Evolutionary conservation across 192 early-diverging fungal species (phyloP), one percentile per base, ranked within the genome.

Genomic region (Polychytrium aggregatum): DNA sequence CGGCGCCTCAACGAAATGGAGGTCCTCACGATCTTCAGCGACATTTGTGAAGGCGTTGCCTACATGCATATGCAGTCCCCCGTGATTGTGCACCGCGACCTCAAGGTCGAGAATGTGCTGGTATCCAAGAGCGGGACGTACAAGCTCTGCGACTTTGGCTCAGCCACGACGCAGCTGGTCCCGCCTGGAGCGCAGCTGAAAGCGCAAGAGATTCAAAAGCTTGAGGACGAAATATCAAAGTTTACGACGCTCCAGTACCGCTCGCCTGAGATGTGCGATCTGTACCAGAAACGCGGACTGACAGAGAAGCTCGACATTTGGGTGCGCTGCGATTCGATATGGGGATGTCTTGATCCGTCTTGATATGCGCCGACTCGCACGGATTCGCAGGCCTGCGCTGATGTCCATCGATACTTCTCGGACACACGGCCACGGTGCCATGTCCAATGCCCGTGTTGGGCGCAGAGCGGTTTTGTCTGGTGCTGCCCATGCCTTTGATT

Each of bases 61-160:
- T 84, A 87, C 59, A 74, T 97, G 75, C 94, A 97, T 63, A 92
- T 85, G 57, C 75, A 68, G 44, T 59, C 63, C 18, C 84, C 81
- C 24, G 83, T 90, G 13, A 72, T 94, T 24, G 66, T 94, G 18
- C 94, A 97, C 54, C 70, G 94, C 48, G 77, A 79, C 55, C 52
- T 79, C 37, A 76, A 76, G 38, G 82, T 91, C 33, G 91, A 97
- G 57, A 92, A 94, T 43, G 68, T 78, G 4, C 42, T 79, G 2
- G 71, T 87, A 14, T 56, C 77, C 20, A 49, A 55, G 44, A 57
- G 72, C 52, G 72, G 73, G 18, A 58, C 53, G 42, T 92, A 83
- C 65, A 94, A 94, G 57, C 70, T 98, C 35, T 94, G 88, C 62
- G 94, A 98, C 62, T 98, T 98, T 82, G 94, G 94, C 36, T 93